Conservation (phyloP, 2,329 filamentous ascomycete species). For the Calycina herbarum region DNA sequence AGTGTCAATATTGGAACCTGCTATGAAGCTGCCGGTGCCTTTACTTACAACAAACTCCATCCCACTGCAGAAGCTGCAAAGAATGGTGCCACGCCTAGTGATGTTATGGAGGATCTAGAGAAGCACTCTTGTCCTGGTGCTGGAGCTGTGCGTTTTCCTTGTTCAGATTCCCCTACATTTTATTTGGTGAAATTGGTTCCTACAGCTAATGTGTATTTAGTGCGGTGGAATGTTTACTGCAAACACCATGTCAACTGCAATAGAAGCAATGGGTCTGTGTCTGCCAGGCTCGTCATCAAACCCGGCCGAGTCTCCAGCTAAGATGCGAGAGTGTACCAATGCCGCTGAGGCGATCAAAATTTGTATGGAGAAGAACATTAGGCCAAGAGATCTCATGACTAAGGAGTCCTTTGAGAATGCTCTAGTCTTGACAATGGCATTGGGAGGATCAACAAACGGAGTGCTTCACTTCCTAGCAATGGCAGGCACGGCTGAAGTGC, state of each 20-base stretch:
- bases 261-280: conserved; percentile 70
- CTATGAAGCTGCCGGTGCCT: conserved; percentile 84
- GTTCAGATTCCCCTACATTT: background rate
- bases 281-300: conserved; percentile 70
- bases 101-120: conserved; percentile 79
- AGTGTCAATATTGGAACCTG: conserved; percentile 86
- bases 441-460: conserved; percentile 70
- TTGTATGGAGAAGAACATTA: conserved; percentile 70
- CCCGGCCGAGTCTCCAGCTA: conserved; percentile 65
- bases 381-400: conserved; percentile 66
- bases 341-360: conserved; percentile 66
- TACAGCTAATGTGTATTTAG: background rate
- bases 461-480: conserved; percentile 73
- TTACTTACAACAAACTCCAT: conserved; percentile 74
- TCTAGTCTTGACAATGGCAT: conserved; percentile 70
- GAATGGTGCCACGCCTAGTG: conserved; percentile 66
- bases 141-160: conserved; percentile 48
- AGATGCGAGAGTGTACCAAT: conserved; percentile 70
- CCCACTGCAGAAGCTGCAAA: conserved; percentile 63
- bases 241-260: conserved; percentile 74
- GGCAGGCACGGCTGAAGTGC: conserved; percentile 61
- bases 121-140: conserved; percentile 67
- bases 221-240: conserved; percentile 77
- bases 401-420: conserved; percentile 71
- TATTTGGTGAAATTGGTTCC: background rate